phyloP scores from a whole-genome alignment of 805 yeast species.

The Zygotorulaspora chibaensis region DNA sequence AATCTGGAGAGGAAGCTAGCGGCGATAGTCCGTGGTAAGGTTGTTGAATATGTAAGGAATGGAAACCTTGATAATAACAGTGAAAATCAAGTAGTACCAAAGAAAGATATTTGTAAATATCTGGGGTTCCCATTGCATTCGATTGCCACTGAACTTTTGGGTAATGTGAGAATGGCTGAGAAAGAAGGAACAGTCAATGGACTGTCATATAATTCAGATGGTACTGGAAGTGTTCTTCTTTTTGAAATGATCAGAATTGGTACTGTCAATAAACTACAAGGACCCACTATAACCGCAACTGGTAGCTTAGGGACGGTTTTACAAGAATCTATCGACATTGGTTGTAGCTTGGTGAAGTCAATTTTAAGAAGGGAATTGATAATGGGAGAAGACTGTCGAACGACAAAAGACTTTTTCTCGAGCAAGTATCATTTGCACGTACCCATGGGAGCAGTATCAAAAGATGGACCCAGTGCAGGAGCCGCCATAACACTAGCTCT shows the following conservation, averaged over 20 bases:
- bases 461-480: constrained; percentile 50
- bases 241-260: constrained; percentile 76
- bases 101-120: constrained; percentile 58
- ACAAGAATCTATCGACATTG: constrained; percentile 76
- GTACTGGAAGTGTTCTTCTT: constrained; percentile 74
- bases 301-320: constrained; percentile 81
- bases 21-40: constrained; percentile 73
- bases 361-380: constrained; percentile 41
- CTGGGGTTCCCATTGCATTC: constrained; percentile 60
- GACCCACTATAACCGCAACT: constrained; percentile 54
- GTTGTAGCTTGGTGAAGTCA: constrained; percentile 65
- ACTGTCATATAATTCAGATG: constrained; percentile 79
- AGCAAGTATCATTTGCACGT: constrained; percentile 65
- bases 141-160: constrained; percentile 42
- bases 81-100: constrained; percentile 42
- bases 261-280: constrained; percentile 31
- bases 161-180: constrained; percentile 45
- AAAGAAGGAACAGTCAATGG: constrained; percentile 80
- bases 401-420: constrained; percentile 45
- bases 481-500: constrained; percentile 79
- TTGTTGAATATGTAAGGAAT: constrained; percentile 53
- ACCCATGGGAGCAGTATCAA: constrained; percentile 63
- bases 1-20: constrained; percentile 72
- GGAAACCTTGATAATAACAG: constrained; percentile 13
- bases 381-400: constrained; percentile 28